These are phyloP conservation scores for Penicillium corylophilum DNA, from an alignment of 2,329 filamentous ascomycete genomes.

Conservation along the genomic window DNA sequence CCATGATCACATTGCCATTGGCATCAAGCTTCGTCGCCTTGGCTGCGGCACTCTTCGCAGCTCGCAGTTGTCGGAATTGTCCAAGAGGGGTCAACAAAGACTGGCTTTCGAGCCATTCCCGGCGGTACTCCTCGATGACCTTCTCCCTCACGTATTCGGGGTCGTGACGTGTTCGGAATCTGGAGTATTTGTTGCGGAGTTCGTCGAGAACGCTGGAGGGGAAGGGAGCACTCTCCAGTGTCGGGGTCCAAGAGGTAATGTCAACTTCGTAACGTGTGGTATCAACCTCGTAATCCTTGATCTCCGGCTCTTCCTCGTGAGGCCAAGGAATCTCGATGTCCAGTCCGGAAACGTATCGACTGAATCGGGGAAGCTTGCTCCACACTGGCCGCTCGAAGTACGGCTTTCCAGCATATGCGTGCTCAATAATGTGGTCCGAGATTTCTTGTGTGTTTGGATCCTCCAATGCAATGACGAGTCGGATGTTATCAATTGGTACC, in stretches of 20 bases:
- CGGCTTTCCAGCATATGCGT: constrained; percentile 58
- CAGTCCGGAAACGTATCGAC: constrained; percentile 64
- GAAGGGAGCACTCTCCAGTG: constrained; percentile 73
- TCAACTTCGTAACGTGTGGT: constrained; percentile 76
- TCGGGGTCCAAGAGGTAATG: constrained; percentile 72
- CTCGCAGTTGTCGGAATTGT: constrained; percentile 40
- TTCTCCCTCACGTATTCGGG: constrained; percentile 67
- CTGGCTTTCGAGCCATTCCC: constrained; percentile 45
- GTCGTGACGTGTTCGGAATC: constrained; percentile 78
- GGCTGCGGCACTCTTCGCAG: constrained; percentile 38
- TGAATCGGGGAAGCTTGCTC: constrained; percentile 41
- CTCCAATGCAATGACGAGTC: constrained; percentile 74
- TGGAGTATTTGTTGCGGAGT: constrained; percentile 77
- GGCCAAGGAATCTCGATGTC: constrained; percentile 79
- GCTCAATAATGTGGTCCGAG: constrained; percentile 75
- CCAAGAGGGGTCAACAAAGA: constrained; percentile 50
- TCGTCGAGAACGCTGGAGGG: constrained; percentile 78
- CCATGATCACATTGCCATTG: constrained; percentile 38
- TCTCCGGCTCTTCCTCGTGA: constrained; percentile 49
- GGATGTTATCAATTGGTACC: constrained; percentile 69
- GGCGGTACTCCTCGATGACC: constrained; percentile 57
- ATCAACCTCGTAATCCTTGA: constrained; percentile 62
- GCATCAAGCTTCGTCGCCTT: constrained; percentile 36
- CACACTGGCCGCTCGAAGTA: constrained; percentile 52
- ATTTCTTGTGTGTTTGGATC: constrained; percentile 64